These are phyloP conservation scores for Alternaria sp. DNA, from an alignment of 2,329 filamentous ascomycete species.

Conservation along the genomic window DNA sequence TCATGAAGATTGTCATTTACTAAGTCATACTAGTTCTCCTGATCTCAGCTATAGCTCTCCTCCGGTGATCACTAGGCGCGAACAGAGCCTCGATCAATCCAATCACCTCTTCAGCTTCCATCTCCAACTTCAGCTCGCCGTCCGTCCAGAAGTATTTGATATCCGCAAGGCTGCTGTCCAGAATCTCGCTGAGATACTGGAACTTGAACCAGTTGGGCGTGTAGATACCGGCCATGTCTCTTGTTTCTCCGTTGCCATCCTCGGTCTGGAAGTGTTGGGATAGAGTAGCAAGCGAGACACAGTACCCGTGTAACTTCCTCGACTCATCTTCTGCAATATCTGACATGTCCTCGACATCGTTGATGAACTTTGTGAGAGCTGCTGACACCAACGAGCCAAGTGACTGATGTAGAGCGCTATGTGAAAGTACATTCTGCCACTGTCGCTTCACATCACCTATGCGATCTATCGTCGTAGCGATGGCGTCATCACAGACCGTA, in stretches of 20 bases:
- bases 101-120: constrained; percentile 65
- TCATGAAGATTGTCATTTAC: neutral
- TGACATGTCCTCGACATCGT: constrained; percentile 66
- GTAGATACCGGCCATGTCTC: constrained; percentile 66
- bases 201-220: constrained; percentile 70
- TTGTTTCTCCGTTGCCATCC: constrained; percentile 47
- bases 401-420: constrained; percentile 66
- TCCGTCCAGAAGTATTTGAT: constrained; percentile 71
- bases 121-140: constrained; percentile 68
- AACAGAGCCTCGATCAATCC: constrained; percentile 70
- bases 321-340: constrained; percentile 70
- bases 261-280: constrained; percentile 63
- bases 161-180: constrained; percentile 68
- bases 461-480: constrained; percentile 63
- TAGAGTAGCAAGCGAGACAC: constrained; percentile 61
- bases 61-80: constrained; percentile 65
- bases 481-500: constrained; percentile 64
- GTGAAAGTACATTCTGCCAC: constrained; percentile 65
- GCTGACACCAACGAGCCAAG: constrained; percentile 65
- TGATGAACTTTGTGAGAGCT: constrained; percentile 64
- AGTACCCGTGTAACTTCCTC: constrained; percentile 63
- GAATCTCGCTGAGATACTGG: constrained; percentile 67
- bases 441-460: constrained; percentile 62
- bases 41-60: constrained; percentile 65
- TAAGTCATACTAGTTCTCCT: constrained; percentile 35